Evolutionary conservation across 225 moss, liverwort and hornwort species (phyloP).

Genomic region (Thuidium tamariscinum): DNA sequence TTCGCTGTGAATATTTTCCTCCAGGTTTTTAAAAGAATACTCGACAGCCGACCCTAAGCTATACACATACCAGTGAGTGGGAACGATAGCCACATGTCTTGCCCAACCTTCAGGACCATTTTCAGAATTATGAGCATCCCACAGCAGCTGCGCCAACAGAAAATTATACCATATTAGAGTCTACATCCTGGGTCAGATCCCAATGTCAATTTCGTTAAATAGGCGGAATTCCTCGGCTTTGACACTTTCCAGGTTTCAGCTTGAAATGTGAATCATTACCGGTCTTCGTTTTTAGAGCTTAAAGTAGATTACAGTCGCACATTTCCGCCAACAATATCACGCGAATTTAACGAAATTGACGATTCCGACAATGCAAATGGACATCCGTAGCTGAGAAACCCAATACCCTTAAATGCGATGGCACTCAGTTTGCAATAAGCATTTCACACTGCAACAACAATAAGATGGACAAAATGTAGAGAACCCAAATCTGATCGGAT

Average conservation of each 20-base stretch:
- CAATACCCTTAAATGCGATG: not conserved
- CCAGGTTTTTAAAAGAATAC: slow-evolving; percentile 46
- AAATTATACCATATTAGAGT: not conserved
- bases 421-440: not conserved
- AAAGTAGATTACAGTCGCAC: too few species aligned
- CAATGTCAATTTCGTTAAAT: not conserved
- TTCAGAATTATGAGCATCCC: slow-evolving; percentile 58
- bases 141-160: slow-evolving; percentile 31
- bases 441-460: not conserved
- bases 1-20: slow-evolving; percentile 20
- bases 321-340: not conserved
- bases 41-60: slow-evolving; percentile 57
- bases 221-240: not conserved
- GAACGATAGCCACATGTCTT: slow-evolving; percentile 28
- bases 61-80: slow-evolving; percentile 84
- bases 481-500: not conserved
- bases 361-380: not conserved
- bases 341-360: not conserved
- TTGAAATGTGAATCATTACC: not conserved
- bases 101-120: slow-evolving; percentile 85
- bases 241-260: not conserved
- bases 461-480: not conserved
- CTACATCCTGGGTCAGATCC: not conserved
- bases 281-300: not conserved
- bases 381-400: not conserved